These are phyloP conservation scores for Pseudogymnoascus sp. DNA, from an alignment of 2,329 filamentous ascomycete genomes.

Conservation along the genomic window DNA sequence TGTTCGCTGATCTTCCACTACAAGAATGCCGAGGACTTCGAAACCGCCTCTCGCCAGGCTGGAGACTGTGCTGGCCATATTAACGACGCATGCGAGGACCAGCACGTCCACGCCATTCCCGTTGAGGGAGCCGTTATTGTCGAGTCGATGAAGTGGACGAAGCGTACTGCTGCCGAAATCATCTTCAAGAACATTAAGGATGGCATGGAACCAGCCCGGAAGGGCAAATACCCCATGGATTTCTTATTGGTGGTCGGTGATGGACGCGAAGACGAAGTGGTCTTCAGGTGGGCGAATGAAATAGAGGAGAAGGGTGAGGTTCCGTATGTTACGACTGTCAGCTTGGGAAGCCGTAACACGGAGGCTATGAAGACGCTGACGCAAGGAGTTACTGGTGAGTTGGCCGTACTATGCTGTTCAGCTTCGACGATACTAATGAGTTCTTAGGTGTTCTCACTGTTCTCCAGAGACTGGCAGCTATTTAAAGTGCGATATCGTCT, in stretches of 20 bases:
- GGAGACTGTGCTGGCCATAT: constrained; percentile 90
- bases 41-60: constrained; percentile 67
- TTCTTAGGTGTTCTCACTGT: constrained; percentile 41
- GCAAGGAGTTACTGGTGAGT: constrained; percentile 82
- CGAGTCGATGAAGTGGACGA: constrained; percentile 79
- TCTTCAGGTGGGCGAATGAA: constrained; percentile 89
- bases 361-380: constrained; percentile 78
- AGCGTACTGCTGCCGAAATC: constrained; percentile 69
- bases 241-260: constrained; percentile 88
- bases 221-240: constrained; percentile 46
- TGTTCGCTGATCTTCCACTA: constrained; percentile 90
- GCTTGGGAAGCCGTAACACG: constrained; percentile 77
- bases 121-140: constrained; percentile 74
- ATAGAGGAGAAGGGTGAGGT: constrained; percentile 51
- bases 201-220: constrained; percentile 28
- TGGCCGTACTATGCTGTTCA: background rate
- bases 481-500: background rate
- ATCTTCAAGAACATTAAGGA: constrained; percentile 55
- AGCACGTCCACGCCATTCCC: constrained; percentile 75
- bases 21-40: constrained; percentile 68
- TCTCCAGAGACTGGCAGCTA: constrained; percentile 40
- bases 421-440: background rate
- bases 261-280: constrained; percentile 84
- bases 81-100: constrained; percentile 81
- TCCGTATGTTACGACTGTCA: constrained; percentile 72